These are phyloP conservation scores for Plasmodium vivax DNA, from an alignment of 169 alveolate genomes.

Conservation along the genomic window DNA sequence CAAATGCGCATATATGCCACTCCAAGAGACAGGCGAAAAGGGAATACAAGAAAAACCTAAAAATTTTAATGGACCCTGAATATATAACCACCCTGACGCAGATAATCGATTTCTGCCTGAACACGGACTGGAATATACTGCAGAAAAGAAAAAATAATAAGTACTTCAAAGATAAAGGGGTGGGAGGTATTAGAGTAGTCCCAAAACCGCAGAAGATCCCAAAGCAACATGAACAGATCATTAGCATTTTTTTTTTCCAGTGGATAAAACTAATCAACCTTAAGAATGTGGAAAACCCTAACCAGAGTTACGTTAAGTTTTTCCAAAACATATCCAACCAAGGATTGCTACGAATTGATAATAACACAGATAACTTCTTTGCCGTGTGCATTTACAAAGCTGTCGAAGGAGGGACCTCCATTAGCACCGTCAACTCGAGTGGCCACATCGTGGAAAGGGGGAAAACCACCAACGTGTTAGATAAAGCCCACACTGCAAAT, in stretches of 20 bases:
- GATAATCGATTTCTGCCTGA: conserved; percentile 53
- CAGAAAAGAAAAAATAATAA: conserved; percentile 43
- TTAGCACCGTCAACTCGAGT: background rate
- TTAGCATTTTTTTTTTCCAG: conserved; percentile 76
- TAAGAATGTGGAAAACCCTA: conserved; percentile 76
- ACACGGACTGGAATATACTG: conserved; percentile 56
- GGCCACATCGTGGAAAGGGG: background rate
- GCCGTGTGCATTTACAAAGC: conserved; percentile 89
- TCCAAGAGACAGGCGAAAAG: background rate
- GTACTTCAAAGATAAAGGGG: conserved; percentile 73
- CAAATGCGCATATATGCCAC: background rate
- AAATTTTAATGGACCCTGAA: conserved; percentile 54
- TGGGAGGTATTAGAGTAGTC: conserved; percentile 83
- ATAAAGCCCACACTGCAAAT: background rate
- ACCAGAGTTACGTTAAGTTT: conserved; percentile 82
- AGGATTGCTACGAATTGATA: conserved; percentile 90
- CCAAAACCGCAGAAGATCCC: conserved; percentile 80
- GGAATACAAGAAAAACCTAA: conserved; percentile 9
- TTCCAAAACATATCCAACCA: conserved; percentile 89
- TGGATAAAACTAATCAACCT: conserved; percentile 81
- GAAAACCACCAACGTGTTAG: background rate
- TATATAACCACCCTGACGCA: conserved; percentile 73
- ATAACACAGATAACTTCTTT: conserved; percentile 88
- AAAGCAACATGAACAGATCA: conserved; percentile 80
- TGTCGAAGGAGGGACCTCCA: conserved; percentile 64